Evolutionary conservation across 1,284 basidiomycete genomes (phyloP), one percentile per base, ranked within the genome.

Genomic region (Caloboletus inedulis): DNA sequence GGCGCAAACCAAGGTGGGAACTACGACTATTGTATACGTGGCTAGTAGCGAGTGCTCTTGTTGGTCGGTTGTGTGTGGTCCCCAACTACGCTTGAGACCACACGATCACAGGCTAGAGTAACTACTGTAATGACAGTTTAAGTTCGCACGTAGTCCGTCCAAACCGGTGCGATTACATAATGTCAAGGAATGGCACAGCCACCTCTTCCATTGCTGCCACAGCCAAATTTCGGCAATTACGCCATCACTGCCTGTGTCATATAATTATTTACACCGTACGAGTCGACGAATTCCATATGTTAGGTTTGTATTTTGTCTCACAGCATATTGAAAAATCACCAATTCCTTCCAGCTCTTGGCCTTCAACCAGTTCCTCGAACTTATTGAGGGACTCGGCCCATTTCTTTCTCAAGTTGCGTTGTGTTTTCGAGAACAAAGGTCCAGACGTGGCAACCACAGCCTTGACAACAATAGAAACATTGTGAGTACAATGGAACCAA

Each of bases 1-100:
- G 81, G 79, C 10, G 75, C 75, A 16, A 73, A 77, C 54, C 74
- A 77, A 53, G 62, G 58, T 35, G 75, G 74, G 54, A 66, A 65
- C 58, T 66, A 60, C 41, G 58, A 62, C 19, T 59, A n/a, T n/a
- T 60, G 58, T 41, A 43, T 65, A 48, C 36, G 27, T 63, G 44
- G 52, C 58, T n/a, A n/a, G 16, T 62, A 61, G 33, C 16, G 18
- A 14, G 8, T 27, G 30, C n/a, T 36, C 23, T 43, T 13, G 9
- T 14, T 9, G 19, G 37, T 35, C 7, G 6, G n/a, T 34, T 36
- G 18, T 31, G 25, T 25, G 18, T 40, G 34, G 30, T 18, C 16
- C 49, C 19, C 19, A 16, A 29, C 18, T 34, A 7, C 8, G 12
- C 29, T 54, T 18, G 29, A 25, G n/a, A 31, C n/a, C 16, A 14